A percentile compares a stretch with the other conserved stretches of the same genome.
Evolutionary conservation across 2,329 filamentous ascomycete species (phyloP).

Genomic region (Colletotrichum sansevieriae): DNA sequence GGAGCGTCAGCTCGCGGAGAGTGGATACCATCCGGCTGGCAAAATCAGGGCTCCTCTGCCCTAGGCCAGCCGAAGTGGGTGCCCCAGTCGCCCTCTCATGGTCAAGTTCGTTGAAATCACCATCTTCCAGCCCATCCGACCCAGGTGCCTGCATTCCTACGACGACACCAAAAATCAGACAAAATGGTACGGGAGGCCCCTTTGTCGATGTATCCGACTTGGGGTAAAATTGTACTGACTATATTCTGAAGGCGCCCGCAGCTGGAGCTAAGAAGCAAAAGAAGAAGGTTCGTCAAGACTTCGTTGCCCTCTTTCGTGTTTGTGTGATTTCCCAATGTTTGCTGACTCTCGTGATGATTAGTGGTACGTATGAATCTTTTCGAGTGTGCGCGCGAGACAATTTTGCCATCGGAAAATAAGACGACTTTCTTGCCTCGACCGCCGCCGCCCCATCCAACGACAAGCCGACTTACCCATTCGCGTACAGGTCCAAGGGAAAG

Average conservation of each 20-base stretch:
- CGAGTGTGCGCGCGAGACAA: conserved; percentile 10
- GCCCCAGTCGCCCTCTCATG: conserved; percentile 25
- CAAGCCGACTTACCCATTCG: conserved; percentile 33
- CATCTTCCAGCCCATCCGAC: conserved; percentile 30
- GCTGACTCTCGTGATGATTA: conserved; percentile 33
- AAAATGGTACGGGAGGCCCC: conserved; percentile 38
- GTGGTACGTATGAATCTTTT: conserved; percentile 51
- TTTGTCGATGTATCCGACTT: conserved; percentile 1
- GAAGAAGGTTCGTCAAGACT: conserved; percentile 54
- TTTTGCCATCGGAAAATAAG: conserved; percentile 4
- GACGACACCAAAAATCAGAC: conserved; percentile 42
- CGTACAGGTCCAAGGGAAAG: conserved; percentile 62
- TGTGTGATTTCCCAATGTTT: neutral
- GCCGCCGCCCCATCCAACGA: conserved; percentile 1
- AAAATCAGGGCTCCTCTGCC: conserved; percentile 58
- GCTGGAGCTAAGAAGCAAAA: conserved; percentile 65
- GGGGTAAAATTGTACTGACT: conserved; percentile 29
- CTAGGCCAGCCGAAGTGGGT: conserved; percentile 45
- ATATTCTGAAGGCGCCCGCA: conserved; percentile 53
- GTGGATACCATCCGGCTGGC: conserved; percentile 46
- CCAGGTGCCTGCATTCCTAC: conserved; percentile 39
- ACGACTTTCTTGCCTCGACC: conserved; percentile 24
- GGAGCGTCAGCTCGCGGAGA: conserved; percentile 45
- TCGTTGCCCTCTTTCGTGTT: neutral
- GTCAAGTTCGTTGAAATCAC: conserved; percentile 35